Evolutionary conservation across 1,284 basidiomycete species (phyloP), one percentile per base, ranked within the genome.

Genomic region (Cutaneotrichosporon arboriforme): DNA sequence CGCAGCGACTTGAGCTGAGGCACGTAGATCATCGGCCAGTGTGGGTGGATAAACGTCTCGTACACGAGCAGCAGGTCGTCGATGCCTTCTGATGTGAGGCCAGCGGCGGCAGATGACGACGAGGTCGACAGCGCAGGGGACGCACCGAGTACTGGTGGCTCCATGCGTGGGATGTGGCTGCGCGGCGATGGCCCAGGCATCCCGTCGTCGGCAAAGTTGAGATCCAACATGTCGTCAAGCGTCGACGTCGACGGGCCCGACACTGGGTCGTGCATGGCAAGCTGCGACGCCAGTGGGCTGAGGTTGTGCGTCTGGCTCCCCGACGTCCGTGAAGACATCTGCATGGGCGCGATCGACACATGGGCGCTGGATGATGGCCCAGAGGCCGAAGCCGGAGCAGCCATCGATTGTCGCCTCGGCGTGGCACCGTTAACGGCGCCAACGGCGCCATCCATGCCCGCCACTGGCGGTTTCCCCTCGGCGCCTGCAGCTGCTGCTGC

Each of bases 21-120:
- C 4, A 55, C 40, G 39, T 59, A 59, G 26, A 59, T 48, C 37
- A 55, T 36, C 4, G 57, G 57, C 57, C 57, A 59, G 57, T 52
- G 54, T 4, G 51, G 54, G 48, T 59, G 57, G 51, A 59, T 55
- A 26, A 59, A 59, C 17, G 57, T 53, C 36, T 55, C 54, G 34
- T 50, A 59, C 12, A 59, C 51, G 22, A 55, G 44, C 15, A 55
- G 36, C 12, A 59, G 54, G 40, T 59, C 57, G 48, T 59, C 51
- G 26, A 59, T 48, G 3, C 37, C 51, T 18, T 46, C 46, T 8
- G 31, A 41, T 10, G 48, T 51, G n/a, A 59, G 46, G 5, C 57
- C 57, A 7, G 42, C 42, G n/a, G 52, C 56, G 21, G 37, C 20
- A 4, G 45, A 54, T 9, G 31, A 35, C 20, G 43, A 45, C 1